Percentiles rank a stretch among this genome's conserved stretches.
Conservation (phyloP, 2,329 filamentous ascomycete species). For the Sporothrix curviconia region DNA sequence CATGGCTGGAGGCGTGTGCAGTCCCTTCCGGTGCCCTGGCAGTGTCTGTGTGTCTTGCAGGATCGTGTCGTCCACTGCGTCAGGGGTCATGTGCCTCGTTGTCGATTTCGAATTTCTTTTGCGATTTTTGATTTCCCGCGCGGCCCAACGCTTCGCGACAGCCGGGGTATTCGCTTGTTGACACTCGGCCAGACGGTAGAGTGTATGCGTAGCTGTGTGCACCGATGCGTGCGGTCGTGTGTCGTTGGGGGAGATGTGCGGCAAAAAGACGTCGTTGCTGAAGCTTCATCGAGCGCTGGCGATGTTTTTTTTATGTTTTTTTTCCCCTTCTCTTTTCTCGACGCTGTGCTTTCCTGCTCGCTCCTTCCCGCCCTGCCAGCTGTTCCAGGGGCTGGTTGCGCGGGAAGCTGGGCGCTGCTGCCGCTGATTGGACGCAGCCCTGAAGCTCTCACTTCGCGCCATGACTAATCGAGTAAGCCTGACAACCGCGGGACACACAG, state of each 20-base stretch:
- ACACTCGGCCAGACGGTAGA: neutral
- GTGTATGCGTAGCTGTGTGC: neutral
- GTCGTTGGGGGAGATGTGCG: neutral
- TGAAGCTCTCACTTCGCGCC: neutral
- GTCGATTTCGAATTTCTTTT: no score
- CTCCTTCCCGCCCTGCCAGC: constrained; percentile 6
- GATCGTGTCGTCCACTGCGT: no score
- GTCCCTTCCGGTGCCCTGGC: neutral
- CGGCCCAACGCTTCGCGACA: neutral
- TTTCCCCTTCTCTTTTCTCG: neutral
- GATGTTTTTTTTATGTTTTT: neutral
- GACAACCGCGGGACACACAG: neutral
- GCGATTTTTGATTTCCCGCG: no score
- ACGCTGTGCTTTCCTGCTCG: neutral
- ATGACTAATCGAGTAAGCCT: constrained; percentile 12
- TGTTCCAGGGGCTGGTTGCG: constrained; percentile 7
- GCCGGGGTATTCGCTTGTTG: neutral
- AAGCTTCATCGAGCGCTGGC: constrained; percentile 6
- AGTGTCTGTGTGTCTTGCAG: neutral
- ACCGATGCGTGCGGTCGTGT: neutral
- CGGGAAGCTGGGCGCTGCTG: neutral
- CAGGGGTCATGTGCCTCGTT: no score
- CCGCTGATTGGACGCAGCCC: constrained; percentile 3
- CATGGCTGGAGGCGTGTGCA: constrained; percentile 15
- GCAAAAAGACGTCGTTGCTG: neutral